Evolutionary conservation across 352 stramenopile species (phyloP), one percentile per base, ranked within the genome.

Genomic region (Globisporangium rhizosaccharum): DNA sequence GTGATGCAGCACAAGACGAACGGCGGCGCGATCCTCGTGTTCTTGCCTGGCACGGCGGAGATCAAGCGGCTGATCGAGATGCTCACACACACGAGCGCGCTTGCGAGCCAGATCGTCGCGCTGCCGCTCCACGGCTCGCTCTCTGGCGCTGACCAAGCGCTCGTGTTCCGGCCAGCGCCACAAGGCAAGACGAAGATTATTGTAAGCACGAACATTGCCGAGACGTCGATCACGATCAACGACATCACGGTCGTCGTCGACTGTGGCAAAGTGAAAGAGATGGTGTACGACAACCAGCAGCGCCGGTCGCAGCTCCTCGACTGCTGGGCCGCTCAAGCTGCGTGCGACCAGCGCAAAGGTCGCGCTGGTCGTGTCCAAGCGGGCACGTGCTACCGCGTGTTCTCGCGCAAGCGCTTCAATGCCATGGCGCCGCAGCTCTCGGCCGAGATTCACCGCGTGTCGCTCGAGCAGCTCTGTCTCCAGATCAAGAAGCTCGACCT

Each of bases 211-310:
- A 96, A 96, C 62, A 87, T 96, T 46, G 86, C 85, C n/a, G 87
- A 96, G 69, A 96, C 85, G 18, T 94, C 83, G 5, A 92, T 96
- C 50, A 95, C 87, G 49, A 94, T 96, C 68, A 79, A 95, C 57
- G 87, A 96, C 54, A 87, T 94, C 48, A 93, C 85, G 18, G 79
- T 76, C 8, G 87, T 96, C 26, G 88, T 96, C 23, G 86, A 96
- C 65, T 88, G 75, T 10, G 87, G 87, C 50, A 91, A 90, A 59
- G 83, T 93, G 23, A 96, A 94, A 58, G 82, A 94, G 63, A 94
- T 95, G 84, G 74, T 88, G n/a, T 95, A 93, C 61, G 85, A 94
- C 57, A 74, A 72, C 30, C 73, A 70, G 44, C 72, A 81, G 55
- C 70, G 78, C 2, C 81, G 82, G 15, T 95, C 85, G 9, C 78